A percentile compares a stretch with the other conserved stretches of the same genome.
Conservation (phyloP, 441 rosid genomes). For the Eutrema salsugineum region DNA sequence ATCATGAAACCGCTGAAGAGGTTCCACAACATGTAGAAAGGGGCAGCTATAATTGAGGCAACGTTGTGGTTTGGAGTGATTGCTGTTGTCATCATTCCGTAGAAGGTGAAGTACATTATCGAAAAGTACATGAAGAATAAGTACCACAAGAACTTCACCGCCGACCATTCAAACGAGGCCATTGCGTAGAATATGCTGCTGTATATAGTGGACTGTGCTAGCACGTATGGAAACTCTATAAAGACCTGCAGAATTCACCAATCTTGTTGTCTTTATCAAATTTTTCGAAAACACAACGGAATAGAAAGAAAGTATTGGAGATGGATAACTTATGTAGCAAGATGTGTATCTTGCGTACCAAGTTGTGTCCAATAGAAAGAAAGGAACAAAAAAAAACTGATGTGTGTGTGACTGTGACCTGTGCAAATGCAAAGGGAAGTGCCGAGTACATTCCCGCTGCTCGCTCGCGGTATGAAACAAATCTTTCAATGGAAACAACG, state of each 20-base stretch:
- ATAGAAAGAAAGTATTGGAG: too few species aligned
- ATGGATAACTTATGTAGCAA: too few species aligned
- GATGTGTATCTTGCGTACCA: too few species aligned
- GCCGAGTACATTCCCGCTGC: slow-evolving; percentile 98
- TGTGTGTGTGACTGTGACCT: slow-evolving; percentile 49
- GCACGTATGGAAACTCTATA: slow-evolving; percentile 94
- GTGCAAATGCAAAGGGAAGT: slow-evolving; percentile 90
- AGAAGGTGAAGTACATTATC: slow-evolving; percentile 88
- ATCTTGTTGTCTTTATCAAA: background rate
- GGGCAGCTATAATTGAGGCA: slow-evolving; percentile 89
- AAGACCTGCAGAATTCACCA: slow-evolving; percentile 51
- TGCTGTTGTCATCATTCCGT: slow-evolving; percentile 99
- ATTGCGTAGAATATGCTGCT: slow-evolving; percentile 77
- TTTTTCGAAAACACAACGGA: background rate
- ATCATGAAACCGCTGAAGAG: slow-evolving; percentile 98
- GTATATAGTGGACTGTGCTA: slow-evolving; percentile 73
- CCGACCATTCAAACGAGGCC: slow-evolving; percentile 89
- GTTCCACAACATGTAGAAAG: slow-evolving; percentile 98
- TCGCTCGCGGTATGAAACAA: slow-evolving; percentile 91
- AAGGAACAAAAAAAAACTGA: background rate
- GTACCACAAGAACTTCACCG: slow-evolving; percentile 87
- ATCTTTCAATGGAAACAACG: slow-evolving; percentile 92
- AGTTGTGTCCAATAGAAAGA: too few species aligned
- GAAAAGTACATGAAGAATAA: slow-evolving; percentile 93
- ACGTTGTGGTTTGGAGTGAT: slow-evolving; percentile 96